Evolutionary conservation across 306 rosid genomes (phyloP).

Genomic region (Quercus alba): DNA sequence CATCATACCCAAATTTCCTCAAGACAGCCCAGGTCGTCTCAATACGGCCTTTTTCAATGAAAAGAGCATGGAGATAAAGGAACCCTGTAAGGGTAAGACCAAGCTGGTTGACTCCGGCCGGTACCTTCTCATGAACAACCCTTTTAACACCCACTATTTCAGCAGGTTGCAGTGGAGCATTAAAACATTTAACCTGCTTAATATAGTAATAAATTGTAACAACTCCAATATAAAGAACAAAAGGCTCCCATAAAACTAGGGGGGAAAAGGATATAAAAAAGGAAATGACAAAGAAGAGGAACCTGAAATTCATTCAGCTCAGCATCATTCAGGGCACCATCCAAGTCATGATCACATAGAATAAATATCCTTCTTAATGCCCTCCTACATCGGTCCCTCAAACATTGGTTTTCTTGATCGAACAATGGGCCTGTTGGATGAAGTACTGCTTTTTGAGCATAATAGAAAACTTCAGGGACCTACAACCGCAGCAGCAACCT

Average conservation of each 20-base stretch:
- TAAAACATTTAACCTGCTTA: conserved; percentile 74
- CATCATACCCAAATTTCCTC: conserved; percentile 78
- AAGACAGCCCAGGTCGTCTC: conserved; percentile 92
- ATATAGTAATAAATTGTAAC: conserved; percentile 22
- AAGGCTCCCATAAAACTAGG: neutral
- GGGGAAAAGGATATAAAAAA: conserved; percentile 14
- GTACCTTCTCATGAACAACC: conserved; percentile 68
- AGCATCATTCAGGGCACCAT: conserved; percentile 77
- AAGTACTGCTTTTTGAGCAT: conserved; percentile 86
- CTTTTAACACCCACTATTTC: conserved; percentile 66
- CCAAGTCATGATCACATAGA: conserved; percentile 86
- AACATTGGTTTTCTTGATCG: conserved; percentile 59
- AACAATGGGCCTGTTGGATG: conserved; percentile 84
- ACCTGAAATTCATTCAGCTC: conserved; percentile 97
- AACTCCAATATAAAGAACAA: neutral
- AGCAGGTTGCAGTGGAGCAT: conserved; percentile 63
- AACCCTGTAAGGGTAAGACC: conserved; percentile 91
- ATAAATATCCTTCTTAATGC: conserved; percentile 88
- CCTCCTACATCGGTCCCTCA: conserved; percentile 67
- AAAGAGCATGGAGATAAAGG: conserved; percentile 63
- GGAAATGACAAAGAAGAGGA: conserved; percentile 13
- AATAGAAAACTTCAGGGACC: conserved; percentile 92
- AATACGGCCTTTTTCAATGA: conserved; percentile 67
- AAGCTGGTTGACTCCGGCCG: conserved; percentile 69
- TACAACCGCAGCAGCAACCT: conserved; percentile 18